Percentiles rank a stretch among this genome's conserved stretches.
These are phyloP conservation scores for Stygiomarasmius scandens DNA, from an alignment of 1,284 basidiomycete species.

Conservation along the genomic window DNA sequence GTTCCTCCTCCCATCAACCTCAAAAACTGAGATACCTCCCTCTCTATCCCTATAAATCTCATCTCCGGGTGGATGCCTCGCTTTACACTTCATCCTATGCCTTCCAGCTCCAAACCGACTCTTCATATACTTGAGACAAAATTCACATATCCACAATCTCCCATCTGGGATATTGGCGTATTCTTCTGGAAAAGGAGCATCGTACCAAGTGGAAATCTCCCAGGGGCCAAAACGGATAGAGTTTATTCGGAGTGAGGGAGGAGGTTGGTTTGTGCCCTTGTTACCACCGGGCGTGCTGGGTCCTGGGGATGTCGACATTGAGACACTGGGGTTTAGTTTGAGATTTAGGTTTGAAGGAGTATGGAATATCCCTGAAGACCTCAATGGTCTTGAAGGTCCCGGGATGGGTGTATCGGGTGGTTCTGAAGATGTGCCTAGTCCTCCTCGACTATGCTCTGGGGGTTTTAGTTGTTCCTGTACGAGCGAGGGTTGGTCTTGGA, in stretches of 20 bases:
- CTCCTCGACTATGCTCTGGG: constrained; percentile 29
- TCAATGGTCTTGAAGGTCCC: constrained; percentile 33
- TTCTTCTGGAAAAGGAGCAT: constrained; percentile 98
- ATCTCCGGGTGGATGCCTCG: constrained; percentile 94
- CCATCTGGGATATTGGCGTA: constrained; percentile 94
- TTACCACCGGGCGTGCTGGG: constrained; percentile 36
- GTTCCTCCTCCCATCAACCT: constrained; percentile 97
- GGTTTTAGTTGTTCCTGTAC: constrained; percentile 57
- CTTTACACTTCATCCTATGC: constrained; percentile 94
- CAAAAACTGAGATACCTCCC: constrained; percentile 88
- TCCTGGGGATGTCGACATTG: constrained; percentile 31
- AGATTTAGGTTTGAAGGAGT: constrained; percentile 28
- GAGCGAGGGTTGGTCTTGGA: constrained; percentile 5
- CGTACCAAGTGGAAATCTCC: constrained; percentile 98
- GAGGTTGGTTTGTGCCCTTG: constrained; percentile 24
- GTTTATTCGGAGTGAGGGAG: constrained; percentile 70
- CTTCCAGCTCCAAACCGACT: constrained; percentile 86
- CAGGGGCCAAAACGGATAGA: constrained; percentile 92
- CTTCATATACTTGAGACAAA: constrained; percentile 99
- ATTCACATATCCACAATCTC: constrained; percentile 95
- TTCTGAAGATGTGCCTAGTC: not conserved
- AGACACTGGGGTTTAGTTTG: not conserved
- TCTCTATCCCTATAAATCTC: constrained; percentile 98
- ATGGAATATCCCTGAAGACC: constrained; percentile 19
- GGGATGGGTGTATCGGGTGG: constrained; percentile 18